These are phyloP conservation scores for Picea glauca DNA, from an alignment of 75 land plant genomes.

Conservation along the genomic window DNA sequence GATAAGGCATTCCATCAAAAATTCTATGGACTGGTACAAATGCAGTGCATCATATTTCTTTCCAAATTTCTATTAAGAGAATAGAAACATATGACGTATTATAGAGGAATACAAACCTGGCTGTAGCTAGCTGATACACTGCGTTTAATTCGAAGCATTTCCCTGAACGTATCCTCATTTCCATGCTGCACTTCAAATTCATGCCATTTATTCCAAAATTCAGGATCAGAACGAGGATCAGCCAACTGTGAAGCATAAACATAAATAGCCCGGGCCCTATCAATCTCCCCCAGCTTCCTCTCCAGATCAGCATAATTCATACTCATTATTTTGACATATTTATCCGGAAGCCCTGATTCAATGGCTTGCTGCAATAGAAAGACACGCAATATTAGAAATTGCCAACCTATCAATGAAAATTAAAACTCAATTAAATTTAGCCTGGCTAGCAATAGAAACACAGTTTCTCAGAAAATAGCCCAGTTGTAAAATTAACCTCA, in stretches of 20 bases:
- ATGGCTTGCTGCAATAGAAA: constrained; percentile 66
- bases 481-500: constrained; percentile 38
- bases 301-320: constrained; percentile 94
- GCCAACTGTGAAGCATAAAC: constrained; percentile 73
- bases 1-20: background rate
- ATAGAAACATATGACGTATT: background rate
- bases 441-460: background rate
- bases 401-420: background rate
- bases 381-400: background rate
- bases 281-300: constrained; percentile 91
- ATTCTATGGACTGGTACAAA: background rate
- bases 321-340: constrained; percentile 89
- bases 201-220: constrained; percentile 91
- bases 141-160: constrained; percentile 88
- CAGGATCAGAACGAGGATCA: constrained; percentile 78
- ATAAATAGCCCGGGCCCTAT: constrained; percentile 83
- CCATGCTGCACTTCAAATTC: constrained; percentile 97
- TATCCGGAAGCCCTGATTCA: constrained; percentile 87
- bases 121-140: constrained; percentile 88
- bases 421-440: background rate
- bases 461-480: background rate
- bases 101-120: constrained; percentile 49
- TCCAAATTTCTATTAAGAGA: background rate
- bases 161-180: constrained; percentile 93
- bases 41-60: background rate